Evolutionary conservation across 208 protist genomes (phyloP), one percentile per base, ranked within the genome.

Genomic region (Tetramitus jugosus): DNA sequence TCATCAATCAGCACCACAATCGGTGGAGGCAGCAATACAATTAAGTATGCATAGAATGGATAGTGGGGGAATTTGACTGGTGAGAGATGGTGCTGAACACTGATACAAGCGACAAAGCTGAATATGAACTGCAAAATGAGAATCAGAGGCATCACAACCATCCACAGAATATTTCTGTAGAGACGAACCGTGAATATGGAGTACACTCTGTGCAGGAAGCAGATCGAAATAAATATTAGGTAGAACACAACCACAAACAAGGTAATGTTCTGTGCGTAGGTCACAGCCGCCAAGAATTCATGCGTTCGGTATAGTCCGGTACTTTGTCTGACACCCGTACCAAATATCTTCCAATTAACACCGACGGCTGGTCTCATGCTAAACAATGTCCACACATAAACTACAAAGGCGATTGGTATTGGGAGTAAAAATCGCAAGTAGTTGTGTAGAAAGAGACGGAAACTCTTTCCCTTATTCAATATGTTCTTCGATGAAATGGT

Each of bases 1-100:
- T 77, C 74, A 68, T 77, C 74, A 31, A 77, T 26, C 14, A 68
- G 4, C 1, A 46, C 37, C 46, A 77, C 62, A 26, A 40, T 7
- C 14, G 62, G 53, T 37, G 74, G 46, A 26, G 13, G 4, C 17
- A 77, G 13, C 3, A 77, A 68, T 10, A 65, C 43, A 37, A 77
- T 53, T 3, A 65, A 31, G 7, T 77, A 77, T 3, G 42, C 74
- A 49, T 77, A 74, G 10, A 62, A 62, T 26, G 10, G 4, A 62
- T n/a, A 62, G 4, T 10, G 4, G 29, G 17, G 17, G 29, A 62
- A 62, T 17, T 49, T 49, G 4, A 4, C 14, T 49, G 14, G 14
- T 49, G 45, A 14, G 4, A 49, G 14, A 49, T 49, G 8, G 10
- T 6, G 3, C 4, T 62, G 56, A 53, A 43, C 14, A 23, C 13